These are phyloP conservation scores for Tetrahymena malaccensis DNA, from an alignment of 73 alveolate species.

Conservation along the genomic window DNA sequence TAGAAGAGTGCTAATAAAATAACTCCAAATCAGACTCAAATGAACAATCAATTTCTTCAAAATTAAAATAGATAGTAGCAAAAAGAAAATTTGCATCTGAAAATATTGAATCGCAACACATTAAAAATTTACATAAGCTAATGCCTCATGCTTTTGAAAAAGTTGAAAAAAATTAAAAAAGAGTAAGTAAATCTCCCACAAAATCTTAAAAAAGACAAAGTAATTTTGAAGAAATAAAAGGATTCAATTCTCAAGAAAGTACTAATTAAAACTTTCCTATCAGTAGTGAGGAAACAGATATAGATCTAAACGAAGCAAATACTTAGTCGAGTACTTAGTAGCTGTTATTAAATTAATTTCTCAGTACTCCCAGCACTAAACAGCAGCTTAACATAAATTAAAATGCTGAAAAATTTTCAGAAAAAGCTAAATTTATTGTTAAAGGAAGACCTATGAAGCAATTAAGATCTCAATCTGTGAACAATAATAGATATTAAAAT, in stretches of 20 bases:
- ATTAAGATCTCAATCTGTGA: background rate
- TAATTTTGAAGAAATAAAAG: background rate
- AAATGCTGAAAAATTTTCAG: background rate
- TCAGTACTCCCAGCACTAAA: background rate
- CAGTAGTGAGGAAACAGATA: background rate
- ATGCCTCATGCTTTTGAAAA: background rate
- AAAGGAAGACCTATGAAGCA: background rate
- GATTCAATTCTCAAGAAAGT: background rate
- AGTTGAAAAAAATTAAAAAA: background rate
- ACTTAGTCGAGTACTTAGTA: background rate
- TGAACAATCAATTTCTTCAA: background rate
- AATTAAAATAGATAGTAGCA: background rate
- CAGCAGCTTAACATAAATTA: background rate
- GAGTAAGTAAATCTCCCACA: background rate
- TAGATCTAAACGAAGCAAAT: background rate
- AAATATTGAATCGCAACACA: background rate
- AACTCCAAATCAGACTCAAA: background rate
- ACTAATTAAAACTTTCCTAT: background rate
- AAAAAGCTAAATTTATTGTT: background rate
- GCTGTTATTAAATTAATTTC: background rate
- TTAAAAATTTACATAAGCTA: background rate
- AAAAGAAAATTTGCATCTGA: background rate
- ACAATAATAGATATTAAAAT: background rate
- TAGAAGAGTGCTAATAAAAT: background rate
- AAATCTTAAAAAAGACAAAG: background rate